These are phyloP conservation scores for Ambispora gerdemannii DNA, from an alignment of 192 early-diverging fungal species.

Conservation along the genomic window DNA sequence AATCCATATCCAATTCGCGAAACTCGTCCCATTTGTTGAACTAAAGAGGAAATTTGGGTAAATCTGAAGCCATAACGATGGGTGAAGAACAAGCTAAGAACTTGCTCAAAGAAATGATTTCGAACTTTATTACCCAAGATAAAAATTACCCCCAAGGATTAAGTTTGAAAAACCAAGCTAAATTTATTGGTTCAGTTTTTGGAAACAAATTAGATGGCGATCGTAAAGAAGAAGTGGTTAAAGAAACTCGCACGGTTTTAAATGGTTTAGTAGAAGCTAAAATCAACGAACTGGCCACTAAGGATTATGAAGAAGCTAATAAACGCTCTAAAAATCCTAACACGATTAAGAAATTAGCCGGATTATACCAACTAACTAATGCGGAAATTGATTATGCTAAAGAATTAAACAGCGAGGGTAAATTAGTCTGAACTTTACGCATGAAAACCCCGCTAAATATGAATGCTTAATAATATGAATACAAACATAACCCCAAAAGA, in stretches of 20 bases:
- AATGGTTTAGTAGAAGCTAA: constrained; percentile 1
- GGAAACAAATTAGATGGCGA: not conserved
- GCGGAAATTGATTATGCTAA: not conserved
- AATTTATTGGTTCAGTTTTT: constrained; percentile 1
- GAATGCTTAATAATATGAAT: not conserved
- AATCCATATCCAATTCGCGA: not conserved
- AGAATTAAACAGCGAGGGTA: not conserved
- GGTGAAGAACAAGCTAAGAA: not conserved
- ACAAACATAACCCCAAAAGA: not conserved
- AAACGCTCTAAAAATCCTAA: not conserved
- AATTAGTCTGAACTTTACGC: constrained; percentile 3
- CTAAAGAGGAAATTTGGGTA: constrained; percentile 7
- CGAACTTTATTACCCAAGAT: constrained; percentile 13
- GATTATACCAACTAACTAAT: constrained; percentile 2
- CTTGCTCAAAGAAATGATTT: constrained; percentile 14
- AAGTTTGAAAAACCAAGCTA: not conserved
- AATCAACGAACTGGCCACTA: not conserved
- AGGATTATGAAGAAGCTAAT: constrained; percentile 13
- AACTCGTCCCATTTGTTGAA: constrained; percentile 2
- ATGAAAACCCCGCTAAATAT: not conserved
- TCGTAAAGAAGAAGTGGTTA: not conserved
- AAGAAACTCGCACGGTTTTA: constrained; percentile 16
- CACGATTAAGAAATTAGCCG: not conserved
- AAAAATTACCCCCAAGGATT: constrained; percentile 4
- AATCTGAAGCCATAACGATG: not conserved